Evolutionary conservation across 1,139 yeast species (phyloP), one percentile per base, ranked within the genome.

Genomic region (Taiozyma sp.): DNA sequence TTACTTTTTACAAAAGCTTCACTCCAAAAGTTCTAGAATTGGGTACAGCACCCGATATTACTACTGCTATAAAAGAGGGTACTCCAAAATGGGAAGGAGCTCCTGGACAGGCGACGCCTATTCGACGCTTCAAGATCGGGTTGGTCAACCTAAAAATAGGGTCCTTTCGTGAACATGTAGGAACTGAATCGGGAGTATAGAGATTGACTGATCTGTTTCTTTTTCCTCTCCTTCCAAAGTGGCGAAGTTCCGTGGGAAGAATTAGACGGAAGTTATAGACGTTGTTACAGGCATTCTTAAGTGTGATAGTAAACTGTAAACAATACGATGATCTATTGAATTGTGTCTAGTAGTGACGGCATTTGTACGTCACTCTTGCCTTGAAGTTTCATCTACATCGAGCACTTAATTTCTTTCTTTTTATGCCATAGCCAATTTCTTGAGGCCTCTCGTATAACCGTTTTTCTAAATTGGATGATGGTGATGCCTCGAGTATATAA

Each of bases 331-430:
- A 24, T 24, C 27, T 24, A 7, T 7, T 24, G 8, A 24, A 24
- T 24, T 24, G 3, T 12, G 34, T 30, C 5, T 6, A 30, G 60
- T 79, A 12, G 71, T 89, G 51, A 95, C 96, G 1, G 4, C 2
- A 2, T 30, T 30, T 3, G 12, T 4, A 13, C 14, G 14, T 13
- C 14, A 30, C 34, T 30, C 34, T 30, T 13, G n/a, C 8, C 14
- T 30, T 30, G 34, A 12, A 30, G 34, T 8, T 12, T 30, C 34
- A 12, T 30, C n/a, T 30, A 3, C 34, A 30, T 30, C n/a, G 34
- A 30, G 14, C 4, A 13, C 34, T 30, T 30, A 4, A 30, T 30
- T 30, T 30, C 4, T 30, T 30, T 30, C 34, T 30, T 30, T 30
- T 30, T 30, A 13, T n/a, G 34, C 12, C 34, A 30, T 13, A 30